Base-by-base conservation (phyloP, 371 early-diverging fungal genomes). In the Circinella umbellata region DNA sequence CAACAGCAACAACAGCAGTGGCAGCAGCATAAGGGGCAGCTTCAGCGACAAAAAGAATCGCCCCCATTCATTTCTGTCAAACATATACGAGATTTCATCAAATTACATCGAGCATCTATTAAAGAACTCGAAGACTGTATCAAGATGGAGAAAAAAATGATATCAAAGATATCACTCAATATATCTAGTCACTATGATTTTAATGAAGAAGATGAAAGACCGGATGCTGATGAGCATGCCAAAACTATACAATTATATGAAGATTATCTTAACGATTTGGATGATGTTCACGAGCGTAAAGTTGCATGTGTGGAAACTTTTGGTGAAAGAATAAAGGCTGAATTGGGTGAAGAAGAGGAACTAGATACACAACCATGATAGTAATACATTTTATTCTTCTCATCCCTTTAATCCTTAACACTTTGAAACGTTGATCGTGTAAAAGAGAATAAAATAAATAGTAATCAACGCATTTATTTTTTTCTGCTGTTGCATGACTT, bases 51-150 rank as follows among this genome's bases (percentile, higher is more conserved):
- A 18, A 7, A 8, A 46, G 27, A 27, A 27, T 27, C 27, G 27
- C 42, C 42, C 1, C 42, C 47, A 8, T 11, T 35, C 8, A 49
- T 68, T 4, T 54, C 74, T 1, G 71, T 69, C 5, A 65, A 71
- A 3, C 77, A 73, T 15, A 86, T 91, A 63, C 88, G 92, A n/a
- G 83, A 88, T 1, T 89, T 96, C 67, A 84, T 94, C 4, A 88
- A 84, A 36, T 75, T 86, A 46, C 97, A 96, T 71, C 88, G 95
- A 4, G 82, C 86, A 37, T 92, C 94, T 74, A 83, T 97, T 57
- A 88, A 92, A 46, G 88, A 93, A 48, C 78, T 92, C 18, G 90
- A 91, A 17, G 96, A 95, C 47, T 81, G 89, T 51, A 84, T 90
- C 20, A 89, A 90, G 66, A 81, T 84, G 42, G 97, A 98, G 79